phyloP scores from a whole-genome alignment of 192 early-diverging fungal genomes.

The Coemansia reversa region DNA sequence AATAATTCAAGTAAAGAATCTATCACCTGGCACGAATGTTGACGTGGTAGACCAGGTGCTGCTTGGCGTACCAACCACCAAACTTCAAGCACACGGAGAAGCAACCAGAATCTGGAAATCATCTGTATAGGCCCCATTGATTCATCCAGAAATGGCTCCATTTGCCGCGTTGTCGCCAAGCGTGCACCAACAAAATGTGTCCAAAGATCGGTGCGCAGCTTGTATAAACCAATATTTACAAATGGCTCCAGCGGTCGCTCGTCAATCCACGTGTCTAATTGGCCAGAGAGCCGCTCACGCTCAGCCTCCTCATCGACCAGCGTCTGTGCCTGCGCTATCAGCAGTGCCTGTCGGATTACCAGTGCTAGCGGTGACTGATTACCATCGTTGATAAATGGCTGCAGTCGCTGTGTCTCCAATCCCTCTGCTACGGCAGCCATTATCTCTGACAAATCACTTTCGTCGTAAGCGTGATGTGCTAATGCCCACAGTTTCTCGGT shows the following conservation, averaged over 20 bases:
- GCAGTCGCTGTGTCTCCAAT: constrained; percentile 42
- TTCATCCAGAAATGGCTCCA: constrained; percentile 33
- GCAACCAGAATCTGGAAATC: constrained; percentile 26
- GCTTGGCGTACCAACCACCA: constrained; percentile 43
- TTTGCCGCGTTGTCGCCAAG: constrained; percentile 40
- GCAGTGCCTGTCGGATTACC: constrained; percentile 29
- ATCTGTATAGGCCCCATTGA: constrained; percentile 18
- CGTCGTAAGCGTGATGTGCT: constrained; percentile 34
- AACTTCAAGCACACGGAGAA: constrained; percentile 36
- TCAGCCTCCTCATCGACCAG: constrained; percentile 29
- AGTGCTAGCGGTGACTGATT: constrained; percentile 37
- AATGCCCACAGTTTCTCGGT: constrained; percentile 49
- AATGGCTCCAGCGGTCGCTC: constrained; percentile 50
- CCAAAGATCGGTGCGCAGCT: constrained; percentile 45
- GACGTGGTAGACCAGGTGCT: constrained; percentile 38
- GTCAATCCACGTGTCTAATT: constrained; percentile 49
- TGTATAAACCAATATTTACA: constrained; percentile 42
- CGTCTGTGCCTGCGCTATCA: constrained; percentile 29
- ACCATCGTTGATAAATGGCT: constrained; percentile 37
- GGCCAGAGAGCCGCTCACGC: constrained; percentile 25
- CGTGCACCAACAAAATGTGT: constrained; percentile 35
- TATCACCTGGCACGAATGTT: constrained; percentile 29
- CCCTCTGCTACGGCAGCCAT: constrained; percentile 47
- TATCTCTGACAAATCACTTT: constrained; percentile 35
- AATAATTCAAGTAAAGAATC: constrained; percentile 26